These are phyloP conservation scores for Furculomyces boomerangus DNA, from an alignment of 371 early-diverging fungal species.

Conservation along the genomic window DNA sequence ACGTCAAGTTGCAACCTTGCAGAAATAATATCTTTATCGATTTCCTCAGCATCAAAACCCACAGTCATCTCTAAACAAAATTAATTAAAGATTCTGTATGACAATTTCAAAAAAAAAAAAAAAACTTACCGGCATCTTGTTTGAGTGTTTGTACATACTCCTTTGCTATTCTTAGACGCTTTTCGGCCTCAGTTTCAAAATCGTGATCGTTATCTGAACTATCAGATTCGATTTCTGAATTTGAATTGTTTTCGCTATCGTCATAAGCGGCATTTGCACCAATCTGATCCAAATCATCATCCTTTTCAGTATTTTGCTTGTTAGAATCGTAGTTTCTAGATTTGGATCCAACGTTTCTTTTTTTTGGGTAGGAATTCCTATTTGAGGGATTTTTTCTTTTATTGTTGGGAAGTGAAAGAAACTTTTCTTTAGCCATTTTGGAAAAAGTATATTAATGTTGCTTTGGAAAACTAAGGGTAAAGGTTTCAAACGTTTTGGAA, in stretches of 20 bases:
- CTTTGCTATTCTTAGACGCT: conserved; percentile 80
- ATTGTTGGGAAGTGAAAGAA: neutral
- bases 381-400: neutral
- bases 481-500: too few species aligned
- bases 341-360: neutral
- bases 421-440: conserved; percentile 1
- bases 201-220: conserved; percentile 25
- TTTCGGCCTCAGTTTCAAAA: conserved; percentile 73
- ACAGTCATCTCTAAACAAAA: conserved; percentile 4
- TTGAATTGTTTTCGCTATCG: conserved; percentile 4
- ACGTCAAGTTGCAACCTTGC: conserved; percentile 69
- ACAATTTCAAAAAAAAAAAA: neutral
- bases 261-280: conserved; percentile 13
- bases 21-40: conserved; percentile 85
- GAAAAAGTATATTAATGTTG: neutral
- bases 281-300: conserved; percentile 2
- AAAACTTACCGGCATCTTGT: conserved; percentile 27
- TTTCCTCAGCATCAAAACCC: conserved; percentile 78
- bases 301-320: neutral
- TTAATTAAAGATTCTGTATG: neutral
- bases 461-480: too few species aligned
- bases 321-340: neutral
- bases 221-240: neutral
- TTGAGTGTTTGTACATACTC: conserved; percentile 63
- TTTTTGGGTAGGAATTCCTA: neutral